phyloP scores from a whole-genome alignment of 768 basidiomycete genomes.

The Sporobolomyces pararoseus region DNA sequence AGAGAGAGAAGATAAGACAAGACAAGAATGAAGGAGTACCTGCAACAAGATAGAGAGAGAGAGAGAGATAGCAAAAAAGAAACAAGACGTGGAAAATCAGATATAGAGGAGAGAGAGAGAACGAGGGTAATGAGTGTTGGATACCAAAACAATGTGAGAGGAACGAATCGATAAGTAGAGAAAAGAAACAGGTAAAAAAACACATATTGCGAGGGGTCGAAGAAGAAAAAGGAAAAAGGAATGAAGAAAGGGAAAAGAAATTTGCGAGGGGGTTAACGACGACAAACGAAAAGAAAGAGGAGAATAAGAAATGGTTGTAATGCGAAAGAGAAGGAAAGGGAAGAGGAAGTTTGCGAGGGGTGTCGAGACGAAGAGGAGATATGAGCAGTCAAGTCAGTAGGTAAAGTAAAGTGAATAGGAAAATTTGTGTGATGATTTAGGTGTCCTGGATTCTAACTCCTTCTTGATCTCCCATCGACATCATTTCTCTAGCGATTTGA shows the following conservation, averaged over 20 bases:
- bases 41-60: background rate
- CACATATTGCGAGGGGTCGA: too few relatives aligned
- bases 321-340: background rate
- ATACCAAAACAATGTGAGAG: too few relatives aligned
- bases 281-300: too few relatives aligned
- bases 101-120: background rate
- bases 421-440: background rate
- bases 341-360: background rate
- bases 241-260: too few relatives aligned
- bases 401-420: background rate
- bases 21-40: background rate
- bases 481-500: slow-evolving; percentile 31
- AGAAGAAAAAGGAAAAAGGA: too few relatives aligned
- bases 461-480: slow-evolving; percentile 11
- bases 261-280: too few relatives aligned
- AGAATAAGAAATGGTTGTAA: too few relatives aligned
- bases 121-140: too few relatives aligned
- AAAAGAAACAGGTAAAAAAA: too few relatives aligned
- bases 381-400: background rate
- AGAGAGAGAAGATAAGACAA: background rate
- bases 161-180: too few relatives aligned
- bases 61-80: background rate
- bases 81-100: background rate
- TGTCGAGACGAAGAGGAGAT: background rate
- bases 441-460: background rate